Base-by-base conservation (phyloP, 2,329 filamentous ascomycete species). In the Cladosporium sp. region DNA sequence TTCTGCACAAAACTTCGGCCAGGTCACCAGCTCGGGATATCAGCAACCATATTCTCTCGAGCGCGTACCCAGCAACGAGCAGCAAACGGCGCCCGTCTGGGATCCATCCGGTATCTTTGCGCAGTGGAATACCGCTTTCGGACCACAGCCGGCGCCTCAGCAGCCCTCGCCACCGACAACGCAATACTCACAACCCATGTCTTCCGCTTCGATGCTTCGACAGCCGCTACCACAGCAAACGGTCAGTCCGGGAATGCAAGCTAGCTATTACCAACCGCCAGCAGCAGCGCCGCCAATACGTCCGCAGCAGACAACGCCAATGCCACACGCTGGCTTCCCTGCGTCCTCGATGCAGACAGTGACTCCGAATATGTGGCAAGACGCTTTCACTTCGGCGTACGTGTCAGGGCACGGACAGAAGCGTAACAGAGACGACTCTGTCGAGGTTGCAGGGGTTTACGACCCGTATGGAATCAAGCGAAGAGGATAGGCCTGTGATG, bases 61-160 rank as follows among this genome's bases (percentile, higher is more conserved):
- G 19, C 27, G 45, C 15, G 45, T 41, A 9, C 18, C 45, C 18
- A 48, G 45, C 29, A 48, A 48, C 18, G 45, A 48, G 3, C 45
- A 48, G 13, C 38, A 32, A 12, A 48, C 45, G 13, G 29, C 59
- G 15, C 62, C 62, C 19, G 59, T 63, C 20, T 67, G 64, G 64
- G 64, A 67, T 56, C 64, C 64, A 3, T 66, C 63, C 19, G 61
- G 63, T 32, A 66, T 67, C 53, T 58, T 56, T 63, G 95, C 91
- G 69, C 89, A 96, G 76, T 97, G 92, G 91, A 91, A 95, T 70
- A 85, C 87, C 64, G 91, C 92, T 58, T 97, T 96, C 73, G 88
- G 85, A 69, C 83, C 82, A 43, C 66, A 71, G 63, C 62, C 68
- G 54, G 62, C 67, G 49, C 65, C 69, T 45, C 68, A 70, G 41